These are phyloP conservation scores for Populus tremula DNA, from an alignment of 345 rosid genomes.

Conservation along the genomic window DNA sequence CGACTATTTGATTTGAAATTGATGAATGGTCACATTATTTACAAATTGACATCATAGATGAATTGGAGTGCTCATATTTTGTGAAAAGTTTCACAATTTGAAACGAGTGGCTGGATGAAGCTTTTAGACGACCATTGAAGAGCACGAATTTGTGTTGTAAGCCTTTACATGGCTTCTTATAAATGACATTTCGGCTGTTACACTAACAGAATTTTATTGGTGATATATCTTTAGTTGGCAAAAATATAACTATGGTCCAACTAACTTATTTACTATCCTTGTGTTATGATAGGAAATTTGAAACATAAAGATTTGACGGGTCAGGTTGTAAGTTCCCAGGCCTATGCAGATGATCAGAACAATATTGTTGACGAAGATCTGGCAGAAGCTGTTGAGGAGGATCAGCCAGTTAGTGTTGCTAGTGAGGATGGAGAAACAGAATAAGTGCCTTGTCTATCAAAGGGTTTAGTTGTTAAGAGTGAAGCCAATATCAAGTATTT, in stretches of 20 bases:
- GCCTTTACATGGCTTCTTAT: no score
- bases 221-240: neutral
- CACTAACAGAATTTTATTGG: no score
- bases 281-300: constrained; percentile 58
- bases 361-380: constrained; percentile 38
- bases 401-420: constrained; percentile 20
- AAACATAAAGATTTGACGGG: constrained; percentile 86
- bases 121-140: no score
- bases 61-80: no score
- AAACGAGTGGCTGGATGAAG: no score
- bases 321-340: constrained; percentile 84
- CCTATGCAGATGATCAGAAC: constrained; percentile 46
- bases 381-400: constrained; percentile 26
- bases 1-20: neutral
- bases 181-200: no score
- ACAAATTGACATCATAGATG: no score
- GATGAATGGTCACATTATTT: no score
- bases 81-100: no score
- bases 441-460: neutral
- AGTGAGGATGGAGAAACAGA: constrained; percentile 26
- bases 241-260: constrained; percentile 1
- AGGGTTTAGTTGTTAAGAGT: no score
- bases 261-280: neutral
- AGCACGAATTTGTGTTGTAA: no score
- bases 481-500: no score